Evolutionary conservation across 2,329 filamentous ascomycete species (phyloP).

Genomic region (Aspergillus sp.): DNA sequence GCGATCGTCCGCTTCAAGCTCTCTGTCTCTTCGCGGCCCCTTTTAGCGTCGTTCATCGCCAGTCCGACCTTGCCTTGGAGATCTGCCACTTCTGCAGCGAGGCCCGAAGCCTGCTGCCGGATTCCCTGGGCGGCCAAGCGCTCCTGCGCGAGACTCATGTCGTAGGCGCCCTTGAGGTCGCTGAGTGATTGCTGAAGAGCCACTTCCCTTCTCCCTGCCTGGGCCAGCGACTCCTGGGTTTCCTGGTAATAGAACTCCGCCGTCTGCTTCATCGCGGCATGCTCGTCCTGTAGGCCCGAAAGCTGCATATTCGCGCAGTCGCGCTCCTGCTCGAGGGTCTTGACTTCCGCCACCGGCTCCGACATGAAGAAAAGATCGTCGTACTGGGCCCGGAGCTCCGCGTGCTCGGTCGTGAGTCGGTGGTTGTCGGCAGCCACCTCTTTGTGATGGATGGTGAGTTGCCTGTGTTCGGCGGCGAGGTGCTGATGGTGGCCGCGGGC

Average conservation of each 20-base stretch:
- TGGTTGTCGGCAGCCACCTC: neutral
- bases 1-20: conserved; percentile 3
- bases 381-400: neutral
- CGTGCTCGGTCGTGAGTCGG: neutral
- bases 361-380: neutral
- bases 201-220: neutral
- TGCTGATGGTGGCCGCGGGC: neutral
- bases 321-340: neutral
- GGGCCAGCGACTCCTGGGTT: conserved; percentile 1
- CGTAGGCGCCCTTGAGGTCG: conserved; percentile 5
- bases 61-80: conserved; percentile 2
- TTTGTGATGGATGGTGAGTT: neutral
- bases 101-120: neutral
- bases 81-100: conserved; percentile 3
- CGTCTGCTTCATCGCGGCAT: neutral
- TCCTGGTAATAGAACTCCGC: conserved; percentile 2
- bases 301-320: conserved; percentile 1
- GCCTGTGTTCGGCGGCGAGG: neutral
- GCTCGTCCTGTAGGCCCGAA: conserved; percentile 2
- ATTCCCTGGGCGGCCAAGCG: neutral
- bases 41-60: conserved; percentile 8
- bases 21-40: conserved; percentile 3
- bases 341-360: neutral
- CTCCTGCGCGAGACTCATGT: conserved; percentile 4
- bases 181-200: conserved; percentile 3